These are phyloP conservation scores for Gossypium davidsonii DNA, from an alignment of 441 rosid species.

Conservation along the genomic window DNA sequence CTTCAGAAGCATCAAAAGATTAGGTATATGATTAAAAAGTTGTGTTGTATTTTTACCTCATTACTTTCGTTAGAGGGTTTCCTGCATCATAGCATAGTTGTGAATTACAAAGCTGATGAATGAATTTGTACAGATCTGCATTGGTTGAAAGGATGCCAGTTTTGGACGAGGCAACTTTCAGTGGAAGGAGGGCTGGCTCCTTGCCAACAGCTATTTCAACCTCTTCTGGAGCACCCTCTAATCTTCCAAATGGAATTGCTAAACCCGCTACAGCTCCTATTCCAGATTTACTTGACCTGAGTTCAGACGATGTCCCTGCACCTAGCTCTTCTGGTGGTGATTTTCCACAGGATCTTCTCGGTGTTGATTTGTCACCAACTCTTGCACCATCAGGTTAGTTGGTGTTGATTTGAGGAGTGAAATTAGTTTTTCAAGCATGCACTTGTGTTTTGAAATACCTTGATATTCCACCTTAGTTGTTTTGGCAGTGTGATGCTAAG, in stretches of 20 bases:
- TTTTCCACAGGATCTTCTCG: conserved; percentile 83
- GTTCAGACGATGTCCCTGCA: conserved; percentile 68
- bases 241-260: conserved; percentile 83
- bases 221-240: conserved; percentile 47
- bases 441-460: neutral
- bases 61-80: conserved; percentile 13
- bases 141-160: conserved; percentile 99
- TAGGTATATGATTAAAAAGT: conserved; percentile 39
- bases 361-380: conserved; percentile 54
- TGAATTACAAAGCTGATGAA: conserved; percentile 23
- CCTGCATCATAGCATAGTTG: conserved; percentile 7
- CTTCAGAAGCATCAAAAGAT: conserved; percentile 82
- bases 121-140: conserved; percentile 57
- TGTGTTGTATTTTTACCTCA: neutral
- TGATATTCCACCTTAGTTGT: neutral
- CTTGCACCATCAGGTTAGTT: conserved; percentile 62
- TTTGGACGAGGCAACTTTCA: conserved; percentile 89
- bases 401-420: conserved; percentile 14
- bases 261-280: conserved; percentile 74
- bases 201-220: conserved; percentile 62
- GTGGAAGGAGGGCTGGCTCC: conserved; percentile 78
- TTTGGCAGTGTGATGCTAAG: neutral
- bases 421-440: neutral
- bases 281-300: conserved; percentile 82
- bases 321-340: conserved; percentile 77